These are phyloP conservation scores for Trichoderma orchidacearum DNA, from an alignment of 495 filamentous ascomycete genomes.

Conservation along the genomic window DNA sequence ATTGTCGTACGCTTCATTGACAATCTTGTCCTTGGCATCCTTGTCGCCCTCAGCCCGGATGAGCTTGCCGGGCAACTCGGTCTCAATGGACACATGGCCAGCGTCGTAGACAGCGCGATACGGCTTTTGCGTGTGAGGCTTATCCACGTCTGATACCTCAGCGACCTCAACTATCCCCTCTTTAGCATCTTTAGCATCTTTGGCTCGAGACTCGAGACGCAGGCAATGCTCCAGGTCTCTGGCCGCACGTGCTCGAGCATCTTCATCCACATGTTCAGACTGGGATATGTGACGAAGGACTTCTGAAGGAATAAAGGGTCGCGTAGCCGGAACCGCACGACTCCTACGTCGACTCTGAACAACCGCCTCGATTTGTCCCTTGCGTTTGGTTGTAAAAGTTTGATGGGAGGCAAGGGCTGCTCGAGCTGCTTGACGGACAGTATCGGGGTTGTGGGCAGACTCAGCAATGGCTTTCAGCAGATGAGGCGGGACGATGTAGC, in stretches of 20 bases:
- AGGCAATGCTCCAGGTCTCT: slow-evolving; percentile 20
- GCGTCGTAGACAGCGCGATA: slow-evolving; percentile 26
- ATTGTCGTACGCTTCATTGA: slow-evolving; percentile 26
- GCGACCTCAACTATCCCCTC: background rate
- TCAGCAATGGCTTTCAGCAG: slow-evolving; percentile 21
- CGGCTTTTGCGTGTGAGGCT: slow-evolving; percentile 4
- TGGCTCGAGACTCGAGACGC: slow-evolving; percentile 7
- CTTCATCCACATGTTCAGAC: slow-evolving; percentile 18
- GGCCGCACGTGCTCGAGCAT: slow-evolving; percentile 16
- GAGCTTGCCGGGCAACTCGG: slow-evolving; percentile 18
- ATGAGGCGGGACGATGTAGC: slow-evolving; percentile 24
- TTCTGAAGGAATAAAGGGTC: slow-evolving; percentile 19
- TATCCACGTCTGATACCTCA: background rate
- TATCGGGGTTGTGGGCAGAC: slow-evolving; percentile 12
- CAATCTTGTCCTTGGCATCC: slow-evolving; percentile 14
- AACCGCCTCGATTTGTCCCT: slow-evolving; percentile 14
- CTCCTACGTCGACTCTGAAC: slow-evolving; percentile 12
- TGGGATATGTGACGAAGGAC: slow-evolving; percentile 24
- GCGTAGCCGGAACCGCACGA: background rate
- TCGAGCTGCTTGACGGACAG: slow-evolving; percentile 11
- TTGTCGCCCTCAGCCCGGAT: slow-evolving; percentile 25
- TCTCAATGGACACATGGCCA: slow-evolving; percentile 16
- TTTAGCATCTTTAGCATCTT: background rate
- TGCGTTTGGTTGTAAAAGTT: slow-evolving; percentile 12
- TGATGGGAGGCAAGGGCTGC: slow-evolving; percentile 13